These are phyloP conservation scores for Ustilago lituana DNA, from an alignment of 1,284 basidiomycete genomes.

Conservation along the genomic window DNA sequence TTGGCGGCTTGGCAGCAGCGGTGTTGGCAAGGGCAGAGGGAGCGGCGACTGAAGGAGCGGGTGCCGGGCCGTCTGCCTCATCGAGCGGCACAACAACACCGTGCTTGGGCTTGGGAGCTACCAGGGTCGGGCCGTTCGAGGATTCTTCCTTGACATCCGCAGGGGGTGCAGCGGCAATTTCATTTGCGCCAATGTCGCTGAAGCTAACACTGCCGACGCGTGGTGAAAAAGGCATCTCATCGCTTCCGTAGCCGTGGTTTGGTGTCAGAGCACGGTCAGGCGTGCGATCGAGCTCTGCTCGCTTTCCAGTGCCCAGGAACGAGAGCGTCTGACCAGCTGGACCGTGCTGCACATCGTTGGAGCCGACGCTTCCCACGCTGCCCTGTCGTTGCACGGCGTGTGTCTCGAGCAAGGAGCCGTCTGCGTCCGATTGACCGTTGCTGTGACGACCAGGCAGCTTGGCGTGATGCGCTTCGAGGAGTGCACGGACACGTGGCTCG, in stretches of 20 bases:
- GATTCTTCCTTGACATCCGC: constrained; percentile 18
- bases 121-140: constrained; percentile 9
- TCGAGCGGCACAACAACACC: constrained; percentile 34
- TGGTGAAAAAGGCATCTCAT: constrained; percentile 32
- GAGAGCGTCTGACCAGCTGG: constrained; percentile 47
- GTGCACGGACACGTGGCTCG: constrained; percentile 56
- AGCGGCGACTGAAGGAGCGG: constrained; percentile 17
- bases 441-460: constrained; percentile 21
- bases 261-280: constrained; percentile 48
- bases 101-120: constrained; percentile 37
- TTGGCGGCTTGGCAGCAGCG: constrained; percentile 22
- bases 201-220: constrained; percentile 30
- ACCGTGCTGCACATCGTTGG: constrained; percentile 51
- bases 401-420: background rate
- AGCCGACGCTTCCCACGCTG: constrained; percentile 37
- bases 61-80: constrained; percentile 22
- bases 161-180: constrained; percentile 44
- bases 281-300: constrained; percentile 28
- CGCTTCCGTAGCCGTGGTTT: constrained; percentile 27
- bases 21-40: background rate
- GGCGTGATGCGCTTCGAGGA: constrained; percentile 56
- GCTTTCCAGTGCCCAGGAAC: constrained; percentile 37
- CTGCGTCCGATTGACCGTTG: constrained; percentile 1
- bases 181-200: constrained; percentile 24
- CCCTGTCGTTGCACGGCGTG: constrained; percentile 26